Evolutionary conservation across 495 filamentous ascomycete genomes (phyloP), one percentile per base, ranked within the genome.

Genomic region (Trichoderma virens): DNA sequence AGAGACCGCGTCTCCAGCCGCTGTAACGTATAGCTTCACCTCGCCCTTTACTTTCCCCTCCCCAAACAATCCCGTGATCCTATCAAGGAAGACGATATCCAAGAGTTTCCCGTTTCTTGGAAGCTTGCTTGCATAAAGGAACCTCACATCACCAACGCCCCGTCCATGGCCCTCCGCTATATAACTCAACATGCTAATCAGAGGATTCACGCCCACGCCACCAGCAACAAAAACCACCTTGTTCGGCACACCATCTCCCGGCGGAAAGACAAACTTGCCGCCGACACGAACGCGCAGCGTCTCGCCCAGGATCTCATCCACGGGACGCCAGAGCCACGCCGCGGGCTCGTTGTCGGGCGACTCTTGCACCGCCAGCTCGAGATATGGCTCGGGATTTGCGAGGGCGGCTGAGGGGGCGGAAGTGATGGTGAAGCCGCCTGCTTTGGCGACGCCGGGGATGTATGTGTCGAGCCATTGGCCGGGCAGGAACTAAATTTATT

Each of bases 381-480:
- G 70, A 67, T 83, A 89, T 0, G 72, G 73, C 0, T 65, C 67
- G 2, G 73, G 69, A 14, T 62, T 69, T 6, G 71, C 59, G 68
- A 76, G 60, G 18, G 73, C 68, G 6, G 67, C 65, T 5, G 76
- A 78, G 4, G 91, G 90, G 0, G 89, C 75, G 2, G 90, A 93
- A n/a, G 90, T 91, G 62, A 95, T 90, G 60, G 90, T 94, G 78
- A 93, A 96, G 5, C 91, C 91, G 8, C 91, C 91, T 2, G 90
- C 86, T 72, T 86, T 83, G 59, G 81, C 65, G 56, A 89, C 76
- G 31, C 75, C 74, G 0, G 90, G 89, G 59, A 89, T 80, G 69
- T 90, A 85, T 6, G 93, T 85, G 71, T 97, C 93, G 62, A 97
- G 81, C 92, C 92, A 97, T 81, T 97, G 93, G 38, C 93, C 93